phyloP scores from a whole-genome alignment of 2,329 filamentous ascomycete species.

The Trichoderma atrobrunneum region DNA sequence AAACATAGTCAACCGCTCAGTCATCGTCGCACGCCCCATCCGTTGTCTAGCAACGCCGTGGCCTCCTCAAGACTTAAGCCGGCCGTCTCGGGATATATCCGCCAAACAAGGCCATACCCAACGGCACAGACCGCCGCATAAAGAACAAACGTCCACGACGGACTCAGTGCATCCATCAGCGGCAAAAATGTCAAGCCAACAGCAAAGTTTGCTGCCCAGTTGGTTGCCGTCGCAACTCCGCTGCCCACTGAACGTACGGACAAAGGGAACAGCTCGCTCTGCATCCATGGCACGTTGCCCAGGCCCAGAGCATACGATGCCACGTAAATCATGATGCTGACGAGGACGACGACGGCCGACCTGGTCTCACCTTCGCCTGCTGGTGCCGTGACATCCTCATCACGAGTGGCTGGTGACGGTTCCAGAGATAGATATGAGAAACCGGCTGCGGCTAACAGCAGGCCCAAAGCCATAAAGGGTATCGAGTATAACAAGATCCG shows the following conservation, averaged over 20 bases:
- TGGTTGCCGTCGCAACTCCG: slow-evolving; percentile 73
- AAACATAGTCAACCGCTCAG: not conserved
- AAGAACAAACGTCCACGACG: slow-evolving; percentile 74
- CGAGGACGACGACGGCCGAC: slow-evolving; percentile 61
- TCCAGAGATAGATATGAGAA: slow-evolving; percentile 63
- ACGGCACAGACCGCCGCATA: slow-evolving; percentile 69
- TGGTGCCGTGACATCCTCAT: slow-evolving; percentile 20
- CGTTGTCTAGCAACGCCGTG: slow-evolving; percentile 64
- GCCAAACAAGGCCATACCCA: slow-evolving; percentile 68
- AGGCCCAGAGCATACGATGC: slow-evolving; percentile 82
- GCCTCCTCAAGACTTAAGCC: slow-evolving; percentile 81
- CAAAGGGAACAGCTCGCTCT: slow-evolving; percentile 85
- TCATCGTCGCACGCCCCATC: slow-evolving; percentile 65
- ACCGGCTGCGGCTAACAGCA: slow-evolving; percentile 67
- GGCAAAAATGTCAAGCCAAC: slow-evolving; percentile 85
- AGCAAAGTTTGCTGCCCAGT: slow-evolving; percentile 83
- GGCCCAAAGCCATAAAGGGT: slow-evolving; percentile 75
- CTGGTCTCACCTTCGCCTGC: slow-evolving; percentile 23
- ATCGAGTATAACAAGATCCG: slow-evolving; percentile 79
- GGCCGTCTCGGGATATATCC: slow-evolving; percentile 82
- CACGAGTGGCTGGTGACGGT: slow-evolving; percentile 21
- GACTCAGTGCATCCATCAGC: slow-evolving; percentile 73
- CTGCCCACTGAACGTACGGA: slow-evolving; percentile 70
- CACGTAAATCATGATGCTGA: slow-evolving; percentile 79
- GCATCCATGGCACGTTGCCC: slow-evolving; percentile 94